phyloP scores from a whole-genome alignment of 2,329 filamentous ascomycete species.

The Epichloe scottii region DNA sequence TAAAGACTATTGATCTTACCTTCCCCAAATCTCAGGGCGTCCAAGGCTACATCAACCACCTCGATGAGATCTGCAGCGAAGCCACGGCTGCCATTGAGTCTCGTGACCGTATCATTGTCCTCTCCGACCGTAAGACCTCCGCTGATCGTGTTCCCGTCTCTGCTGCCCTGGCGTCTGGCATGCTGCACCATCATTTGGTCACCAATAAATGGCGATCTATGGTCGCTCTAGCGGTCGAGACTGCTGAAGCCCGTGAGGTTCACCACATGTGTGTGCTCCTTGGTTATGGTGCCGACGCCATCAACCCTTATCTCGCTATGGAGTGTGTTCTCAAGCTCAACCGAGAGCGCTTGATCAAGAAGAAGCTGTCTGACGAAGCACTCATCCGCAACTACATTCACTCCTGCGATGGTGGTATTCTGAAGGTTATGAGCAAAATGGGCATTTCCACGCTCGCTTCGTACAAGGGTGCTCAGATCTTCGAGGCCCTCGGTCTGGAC shows the following conservation, averaged over 20 bases:
- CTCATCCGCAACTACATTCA: conserved; percentile 95
- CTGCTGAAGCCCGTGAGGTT: conserved; percentile 89
- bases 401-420: conserved; percentile 87
- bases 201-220: conserved; percentile 92
- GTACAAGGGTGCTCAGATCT: conserved; percentile 97
- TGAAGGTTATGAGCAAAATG: conserved; percentile 99
- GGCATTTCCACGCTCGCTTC: conserved; percentile 92
- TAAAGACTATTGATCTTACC: conserved; percentile 83
- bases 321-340: conserved; percentile 97
- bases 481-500: conserved; percentile 88
- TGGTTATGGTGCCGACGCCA: conserved; percentile 85
- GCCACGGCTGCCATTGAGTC: conserved; percentile 73
- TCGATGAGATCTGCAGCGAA: conserved; percentile 80
- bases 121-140: conserved; percentile 80
- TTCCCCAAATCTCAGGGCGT: conserved; percentile 79
- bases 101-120: conserved; percentile 71
- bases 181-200: conserved; percentile 91
- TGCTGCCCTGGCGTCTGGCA: conserved; percentile 73
- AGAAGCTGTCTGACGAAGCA: conserved; percentile 68
- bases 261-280: conserved; percentile 98
- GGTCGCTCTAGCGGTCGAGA: conserved; percentile 79
- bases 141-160: conserved; percentile 76
- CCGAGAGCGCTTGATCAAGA: conserved; percentile 82
- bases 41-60: conserved; percentile 71
- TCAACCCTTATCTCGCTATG: conserved; percentile 90